A percentile compares a stretch with the other conserved stretches of the same genome.
phyloP scores from a whole-genome alignment of 306 rosid species.

The Oemleria cerasiformis region DNA sequence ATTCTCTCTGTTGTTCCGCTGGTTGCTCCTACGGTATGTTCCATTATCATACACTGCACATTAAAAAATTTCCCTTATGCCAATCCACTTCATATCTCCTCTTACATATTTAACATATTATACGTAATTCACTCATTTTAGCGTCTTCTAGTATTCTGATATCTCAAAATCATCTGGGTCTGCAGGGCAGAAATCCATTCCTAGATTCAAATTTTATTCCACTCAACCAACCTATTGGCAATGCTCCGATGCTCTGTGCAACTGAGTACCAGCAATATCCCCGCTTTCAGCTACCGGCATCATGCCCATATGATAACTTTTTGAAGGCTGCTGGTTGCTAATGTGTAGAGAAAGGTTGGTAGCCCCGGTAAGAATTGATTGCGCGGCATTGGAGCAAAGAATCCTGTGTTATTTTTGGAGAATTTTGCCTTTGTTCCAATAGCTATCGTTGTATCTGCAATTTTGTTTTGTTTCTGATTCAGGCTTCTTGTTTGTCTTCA shows the following conservation, averaged over 20 bases:
- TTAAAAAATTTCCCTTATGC: no score
- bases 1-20: slow-evolving; percentile 28
- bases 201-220: slow-evolving; percentile 37
- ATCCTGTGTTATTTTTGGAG: background rate
- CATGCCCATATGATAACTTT: slow-evolving; percentile 78
- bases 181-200: slow-evolving; percentile 72
- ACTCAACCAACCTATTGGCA: slow-evolving; percentile 34
- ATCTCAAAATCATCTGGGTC: slow-evolving; percentile 17
- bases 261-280: slow-evolving; percentile 56
- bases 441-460: slow-evolving; percentile 12
- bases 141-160: no score
- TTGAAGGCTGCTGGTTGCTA: slow-evolving; percentile 81
- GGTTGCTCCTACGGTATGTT: slow-evolving; percentile 39
- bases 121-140: background rate
- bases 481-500: slow-evolving; percentile 13
- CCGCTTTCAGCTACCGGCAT: slow-evolving; percentile 61
- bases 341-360: slow-evolving; percentile 20
- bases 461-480: slow-evolving; percentile 15
- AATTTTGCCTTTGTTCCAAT: background rate
- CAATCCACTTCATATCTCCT: no score
- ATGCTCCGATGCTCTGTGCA: slow-evolving; percentile 49
- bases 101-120: no score
- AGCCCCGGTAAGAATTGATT: slow-evolving; percentile 12
- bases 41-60: background rate
- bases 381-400: background rate